A percentile compares a stretch with the other conserved stretches of the same genome.
phyloP scores from a whole-genome alignment of 139 green algal genomes.

The Picochlorum sp. region DNA sequence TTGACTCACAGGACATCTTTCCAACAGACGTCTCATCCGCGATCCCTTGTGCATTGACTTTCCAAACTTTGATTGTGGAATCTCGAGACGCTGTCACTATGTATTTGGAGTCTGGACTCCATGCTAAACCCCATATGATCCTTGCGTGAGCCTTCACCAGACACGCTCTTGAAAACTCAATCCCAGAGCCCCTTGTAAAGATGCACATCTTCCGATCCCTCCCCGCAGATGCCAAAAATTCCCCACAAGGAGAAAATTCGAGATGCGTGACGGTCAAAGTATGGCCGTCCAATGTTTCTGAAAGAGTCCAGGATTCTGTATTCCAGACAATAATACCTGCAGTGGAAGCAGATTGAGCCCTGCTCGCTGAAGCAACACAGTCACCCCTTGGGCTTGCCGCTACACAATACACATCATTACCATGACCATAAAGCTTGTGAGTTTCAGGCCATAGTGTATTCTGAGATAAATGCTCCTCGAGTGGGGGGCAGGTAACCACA shows the following conservation, averaged over 20 bases:
- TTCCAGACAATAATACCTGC: conserved; percentile 71
- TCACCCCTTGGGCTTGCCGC: conserved; percentile 47
- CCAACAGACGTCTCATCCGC: neutral
- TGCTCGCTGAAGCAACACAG: conserved; percentile 66
- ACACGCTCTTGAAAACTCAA: conserved; percentile 6
- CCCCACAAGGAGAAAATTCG: conserved; percentile 60
- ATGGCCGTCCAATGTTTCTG: conserved; percentile 52
- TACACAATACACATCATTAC: conserved; percentile 75
- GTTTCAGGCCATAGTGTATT: conserved; percentile 87
- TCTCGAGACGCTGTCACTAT: conserved; percentile 72
- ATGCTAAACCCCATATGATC: conserved; percentile 68
- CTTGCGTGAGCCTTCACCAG: conserved; percentile 57
- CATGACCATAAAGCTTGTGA: conserved; percentile 95
- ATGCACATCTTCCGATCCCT: conserved; percentile 47
- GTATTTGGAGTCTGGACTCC: conserved; percentile 44
- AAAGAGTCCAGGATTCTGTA: conserved; percentile 37
- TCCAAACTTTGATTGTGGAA: conserved; percentile 62
- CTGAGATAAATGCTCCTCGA: conserved; percentile 89
- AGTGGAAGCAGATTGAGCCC: conserved; percentile 39
- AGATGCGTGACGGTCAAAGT: conserved; percentile 89
- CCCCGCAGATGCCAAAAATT: conserved; percentile 49
- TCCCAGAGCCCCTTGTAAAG: conserved; percentile 13
- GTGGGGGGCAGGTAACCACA: conserved; percentile 48
- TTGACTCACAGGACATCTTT: neutral
- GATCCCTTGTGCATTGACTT: neutral